Evolutionary conservation across 129 eudicot genomes (phyloP), one percentile per base, ranked within the genome.

Genomic region (Centella asiatica): DNA sequence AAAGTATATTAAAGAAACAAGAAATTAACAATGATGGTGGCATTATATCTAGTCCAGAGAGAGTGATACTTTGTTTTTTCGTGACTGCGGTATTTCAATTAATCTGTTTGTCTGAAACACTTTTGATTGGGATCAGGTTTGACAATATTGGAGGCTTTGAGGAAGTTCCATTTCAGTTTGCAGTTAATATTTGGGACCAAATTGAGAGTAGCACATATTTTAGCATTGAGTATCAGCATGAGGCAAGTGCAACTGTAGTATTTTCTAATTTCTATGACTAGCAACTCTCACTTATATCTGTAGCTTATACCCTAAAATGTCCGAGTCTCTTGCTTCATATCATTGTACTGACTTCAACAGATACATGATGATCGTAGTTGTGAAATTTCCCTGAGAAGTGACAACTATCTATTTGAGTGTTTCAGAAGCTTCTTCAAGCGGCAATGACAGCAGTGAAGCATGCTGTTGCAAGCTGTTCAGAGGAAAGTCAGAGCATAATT

Each of bases 401-500:
- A 57, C 15, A 33, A 19, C 26, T 64, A 37, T 5, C 1, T 26
- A 37, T 59, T 67, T n/a, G 15, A 10, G 52, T 51, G 68, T 63
- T 25, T 69, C 83, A 89, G 96, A 84, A 80, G 20, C 86, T 92
- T 81, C 90, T 92, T 62, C 76, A 55, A 67, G 83, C 92, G 47
- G 78, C 79, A 67, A 84, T 72, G 86, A 36, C 64, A 37, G 88
- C 88, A 67, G 67, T 92, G 83, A 85, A 92, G 77, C 73, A 74
- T 17, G 89, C 88, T 25, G 96, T 87, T 52, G 83, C 80, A 40
- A 69, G 71, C 37, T 87, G 90, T 64, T 82, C 81, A n/a, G 76
- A 48, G 71, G 83, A 76, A 26, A 56, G 74, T 64, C 95, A 92
- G 83, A 69, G 64, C 57, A 47, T 28, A 51, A 72, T 92, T 46